Evolutionary conservation across 495 filamentous ascomycete genomes (phyloP).

Genomic region (Penicillium cataractarum): DNA sequence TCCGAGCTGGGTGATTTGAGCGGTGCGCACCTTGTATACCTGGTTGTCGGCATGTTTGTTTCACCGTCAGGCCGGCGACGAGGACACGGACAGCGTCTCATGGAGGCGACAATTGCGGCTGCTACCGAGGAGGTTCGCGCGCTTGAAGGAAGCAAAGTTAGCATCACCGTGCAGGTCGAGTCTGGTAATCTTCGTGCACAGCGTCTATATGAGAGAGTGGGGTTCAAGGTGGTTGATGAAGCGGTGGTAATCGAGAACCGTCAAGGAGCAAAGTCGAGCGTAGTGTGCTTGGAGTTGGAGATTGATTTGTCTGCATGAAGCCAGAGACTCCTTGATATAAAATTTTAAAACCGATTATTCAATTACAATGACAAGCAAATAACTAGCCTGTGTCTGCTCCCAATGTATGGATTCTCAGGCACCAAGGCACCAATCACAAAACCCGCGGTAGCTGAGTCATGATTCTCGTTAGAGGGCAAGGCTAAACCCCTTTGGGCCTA

Average conservation of each 20-base stretch:
- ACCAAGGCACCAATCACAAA: background rate
- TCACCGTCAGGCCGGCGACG: constrained; percentile 42
- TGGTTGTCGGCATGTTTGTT: constrained; percentile 49
- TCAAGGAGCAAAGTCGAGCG: background rate
- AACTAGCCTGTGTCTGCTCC: too few relatives aligned
- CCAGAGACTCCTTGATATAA: background rate
- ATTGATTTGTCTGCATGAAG: background rate
- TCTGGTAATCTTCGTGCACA: constrained; percentile 41
- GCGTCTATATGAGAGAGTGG: constrained; percentile 48
- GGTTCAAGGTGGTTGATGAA: constrained; percentile 39
- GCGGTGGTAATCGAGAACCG: constrained; percentile 17
- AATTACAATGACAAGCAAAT: background rate
- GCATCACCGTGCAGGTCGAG: constrained; percentile 43
- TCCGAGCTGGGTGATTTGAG: constrained; percentile 28
- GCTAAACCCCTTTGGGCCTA: constrained; percentile 37
- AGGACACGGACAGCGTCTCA: constrained; percentile 46
- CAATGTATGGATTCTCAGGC: background rate
- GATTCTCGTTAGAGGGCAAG: constrained; percentile 40
- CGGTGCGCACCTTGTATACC: constrained; percentile 20
- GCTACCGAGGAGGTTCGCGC: constrained; percentile 29
- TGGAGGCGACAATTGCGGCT: constrained; percentile 37
- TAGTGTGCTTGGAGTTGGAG: constrained; percentile 13
- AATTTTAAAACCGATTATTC: background rate
- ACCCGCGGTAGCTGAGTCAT: constrained; percentile 27
- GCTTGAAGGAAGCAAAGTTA: constrained; percentile 17